Conservation (phyloP, 768 basidiomycete species). For the Fistulinella prunicolor region DNA sequence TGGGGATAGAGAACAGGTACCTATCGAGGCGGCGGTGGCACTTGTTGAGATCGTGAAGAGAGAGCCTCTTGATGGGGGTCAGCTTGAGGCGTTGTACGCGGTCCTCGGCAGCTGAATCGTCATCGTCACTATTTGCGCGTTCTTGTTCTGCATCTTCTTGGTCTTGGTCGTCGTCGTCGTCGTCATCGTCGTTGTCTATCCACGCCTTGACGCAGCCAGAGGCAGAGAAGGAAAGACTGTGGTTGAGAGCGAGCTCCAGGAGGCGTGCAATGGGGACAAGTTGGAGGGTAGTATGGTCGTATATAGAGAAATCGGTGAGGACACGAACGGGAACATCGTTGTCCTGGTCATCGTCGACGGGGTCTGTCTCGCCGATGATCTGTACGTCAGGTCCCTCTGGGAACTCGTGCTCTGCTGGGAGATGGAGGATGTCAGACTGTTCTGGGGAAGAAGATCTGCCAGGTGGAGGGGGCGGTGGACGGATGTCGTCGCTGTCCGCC, state of each 20-base stretch:
- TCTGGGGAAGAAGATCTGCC: slow-evolving; percentile 4
- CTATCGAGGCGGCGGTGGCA: slow-evolving; percentile 37
- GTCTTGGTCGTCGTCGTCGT: slow-evolving; percentile 24
- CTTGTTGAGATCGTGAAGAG: slow-evolving; percentile 40
- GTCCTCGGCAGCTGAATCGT: slow-evolving; percentile 4
- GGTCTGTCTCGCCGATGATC: slow-evolving; percentile 43
- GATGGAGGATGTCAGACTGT: slow-evolving; percentile 8
- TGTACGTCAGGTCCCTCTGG: slow-evolving; percentile 40
- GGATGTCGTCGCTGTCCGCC: slow-evolving; percentile 18
- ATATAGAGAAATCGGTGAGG: slow-evolving; percentile 54
- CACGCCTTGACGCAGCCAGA: slow-evolving; percentile 39
- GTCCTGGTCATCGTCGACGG: slow-evolving; percentile 25
- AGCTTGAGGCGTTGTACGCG: slow-evolving; percentile 36
- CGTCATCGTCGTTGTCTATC: slow-evolving; percentile 33
- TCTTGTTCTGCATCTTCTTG: slow-evolving; percentile 21
- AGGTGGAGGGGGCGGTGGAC: slow-evolving; percentile 8
- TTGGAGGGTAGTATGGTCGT: slow-evolving; percentile 36
- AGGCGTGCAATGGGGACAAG: slow-evolving; percentile 43
- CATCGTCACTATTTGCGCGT: slow-evolving; percentile 1
- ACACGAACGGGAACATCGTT: slow-evolving; percentile 53
- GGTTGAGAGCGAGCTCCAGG: slow-evolving; percentile 28
- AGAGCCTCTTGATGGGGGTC: slow-evolving; percentile 45
- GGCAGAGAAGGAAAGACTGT: slow-evolving; percentile 31
- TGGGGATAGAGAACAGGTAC: slow-evolving; percentile 28
- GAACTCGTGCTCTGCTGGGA: slow-evolving; percentile 30